Conservation (phyloP, 2,329 filamentous ascomycete genomes). For the Huntiella moniliformis region DNA sequence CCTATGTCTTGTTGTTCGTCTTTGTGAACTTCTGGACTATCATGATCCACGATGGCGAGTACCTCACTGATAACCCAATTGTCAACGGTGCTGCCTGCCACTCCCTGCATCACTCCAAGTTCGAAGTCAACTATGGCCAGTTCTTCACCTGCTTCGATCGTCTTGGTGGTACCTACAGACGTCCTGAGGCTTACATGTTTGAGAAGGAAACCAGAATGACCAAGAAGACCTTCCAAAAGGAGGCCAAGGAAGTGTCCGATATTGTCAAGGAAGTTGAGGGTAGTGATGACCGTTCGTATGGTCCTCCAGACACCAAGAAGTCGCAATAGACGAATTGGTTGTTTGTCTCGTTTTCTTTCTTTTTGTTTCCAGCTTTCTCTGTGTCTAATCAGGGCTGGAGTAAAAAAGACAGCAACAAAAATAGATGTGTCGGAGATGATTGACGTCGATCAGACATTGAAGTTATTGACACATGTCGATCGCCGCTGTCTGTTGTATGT, state of each 20-base stretch:
- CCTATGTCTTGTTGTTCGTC: constrained; percentile 68
- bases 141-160: constrained; percentile 88
- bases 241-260: constrained; percentile 56
- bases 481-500: background rate
- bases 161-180: constrained; percentile 67
- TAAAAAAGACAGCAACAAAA: no score
- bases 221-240: constrained; percentile 58
- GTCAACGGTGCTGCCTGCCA: constrained; percentile 93
- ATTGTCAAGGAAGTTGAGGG: constrained; percentile 55
- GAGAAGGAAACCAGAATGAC: constrained; percentile 71
- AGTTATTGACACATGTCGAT: background rate
- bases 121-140: constrained; percentile 65
- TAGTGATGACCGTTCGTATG: constrained; percentile 32
- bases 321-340: constrained; percentile 17
- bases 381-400: no score
- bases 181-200: constrained; percentile 75
- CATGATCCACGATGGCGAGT: constrained; percentile 90
- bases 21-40: constrained; percentile 97
- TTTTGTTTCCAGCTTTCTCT: background rate
- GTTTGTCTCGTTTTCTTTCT: background rate
- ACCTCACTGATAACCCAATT: constrained; percentile 73
- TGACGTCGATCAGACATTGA: background rate
- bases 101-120: constrained; percentile 46
- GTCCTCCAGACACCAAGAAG: constrained; percentile 26
- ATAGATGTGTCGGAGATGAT: no score